Evolutionary conservation across 2,329 filamentous ascomycete species (phyloP), one percentile per base, ranked within the genome.

Genomic region (Chalaropsis ovoidea): DNA sequence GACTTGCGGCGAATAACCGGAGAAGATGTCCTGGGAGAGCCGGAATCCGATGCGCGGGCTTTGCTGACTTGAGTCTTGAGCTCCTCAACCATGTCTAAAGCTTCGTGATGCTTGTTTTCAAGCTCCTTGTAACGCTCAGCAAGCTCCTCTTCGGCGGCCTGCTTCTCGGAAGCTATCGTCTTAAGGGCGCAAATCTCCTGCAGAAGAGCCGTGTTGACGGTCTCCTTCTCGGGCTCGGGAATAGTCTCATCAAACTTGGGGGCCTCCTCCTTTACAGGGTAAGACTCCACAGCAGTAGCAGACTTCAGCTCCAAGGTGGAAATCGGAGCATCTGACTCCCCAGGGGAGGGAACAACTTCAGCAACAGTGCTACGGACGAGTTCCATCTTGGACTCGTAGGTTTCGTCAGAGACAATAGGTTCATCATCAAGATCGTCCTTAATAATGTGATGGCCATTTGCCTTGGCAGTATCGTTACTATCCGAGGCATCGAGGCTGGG

Each of bases 1-100:
- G 91, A 95, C 77, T 96, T 96, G 71, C 93, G 86, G 69, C 92
- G 89, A 71, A 96, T 92, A 70, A 96, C 85, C n/a, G 87, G 86
- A 0, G 84, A 83, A n/a, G 79, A 80, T 10, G 84, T 81, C 41
- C 84, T 82, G 4, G 84, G 81, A n/a, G 87, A 86, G 0, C 81
- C 78, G 39, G 79, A 76, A 68, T 85, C 80, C 41, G 78, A 78
- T 61, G 78, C 80, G 70, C 86, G 88, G n/a, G 89, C 86, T 73
- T 89, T 90, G 54, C 88, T 85, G 3, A 96, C 79, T 72, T 96
- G 90, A 0, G 86, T 85, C 79, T 95, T 96, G 67, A 99, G 85
- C 72, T 94, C 89, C 71, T 97, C 92, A 1, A 99, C 88, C 63
- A 95, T 85, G 70, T 89, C 87, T 3, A 97, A 79, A 1, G 90